Percentiles rank a stretch among this genome's conserved stretches.
These are phyloP conservation scores for Gnetum montanum DNA, from an alignment of 75 land plant genomes.

Conservation along the genomic window DNA sequence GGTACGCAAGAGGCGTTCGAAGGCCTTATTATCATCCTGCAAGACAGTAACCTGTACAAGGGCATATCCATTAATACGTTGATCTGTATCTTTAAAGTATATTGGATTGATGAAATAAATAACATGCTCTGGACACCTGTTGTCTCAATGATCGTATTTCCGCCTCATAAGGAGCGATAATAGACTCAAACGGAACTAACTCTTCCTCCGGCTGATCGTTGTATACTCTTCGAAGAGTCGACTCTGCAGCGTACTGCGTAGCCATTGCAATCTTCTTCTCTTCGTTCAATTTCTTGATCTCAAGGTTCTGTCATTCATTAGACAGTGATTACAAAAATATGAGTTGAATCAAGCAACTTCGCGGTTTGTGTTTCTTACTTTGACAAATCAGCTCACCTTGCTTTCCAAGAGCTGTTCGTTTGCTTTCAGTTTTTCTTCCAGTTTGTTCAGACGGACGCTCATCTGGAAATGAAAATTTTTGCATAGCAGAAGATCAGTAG, in stretches of 20 bases:
- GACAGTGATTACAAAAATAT: neutral
- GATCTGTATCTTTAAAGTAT: neutral
- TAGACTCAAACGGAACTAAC: conserved; percentile 91
- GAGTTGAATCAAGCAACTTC: neutral
- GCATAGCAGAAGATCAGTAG: neutral
- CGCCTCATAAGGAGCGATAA: conserved; percentile 91
- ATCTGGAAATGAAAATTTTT: conserved; percentile 34
- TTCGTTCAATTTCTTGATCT: conserved; percentile 83
- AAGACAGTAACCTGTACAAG: conserved; percentile 64
- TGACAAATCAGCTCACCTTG: too few species aligned
- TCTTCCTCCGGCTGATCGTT: conserved; percentile 97
- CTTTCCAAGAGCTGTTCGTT: conserved; percentile 61
- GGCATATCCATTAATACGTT: neutral
- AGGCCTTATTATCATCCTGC: conserved; percentile 90
- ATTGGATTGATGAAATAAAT: neutral
- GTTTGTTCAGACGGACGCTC: conserved; percentile 59
- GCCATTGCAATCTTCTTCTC: conserved; percentile 96
- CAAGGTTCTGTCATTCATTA: conserved; percentile 62
- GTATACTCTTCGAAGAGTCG: conserved; percentile 87
- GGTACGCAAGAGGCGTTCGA: conserved; percentile 87
- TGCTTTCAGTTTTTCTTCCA: conserved; percentile 71
- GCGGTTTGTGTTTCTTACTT: too few species aligned
- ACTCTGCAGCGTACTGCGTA: conserved; percentile 96
- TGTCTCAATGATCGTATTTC: conserved; percentile 83
- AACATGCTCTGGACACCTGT: too few species aligned